Evolutionary conservation across 2,329 filamentous ascomycete species (phyloP), one percentile per base, ranked within the genome.

Genomic region (Aspergillus persii): DNA sequence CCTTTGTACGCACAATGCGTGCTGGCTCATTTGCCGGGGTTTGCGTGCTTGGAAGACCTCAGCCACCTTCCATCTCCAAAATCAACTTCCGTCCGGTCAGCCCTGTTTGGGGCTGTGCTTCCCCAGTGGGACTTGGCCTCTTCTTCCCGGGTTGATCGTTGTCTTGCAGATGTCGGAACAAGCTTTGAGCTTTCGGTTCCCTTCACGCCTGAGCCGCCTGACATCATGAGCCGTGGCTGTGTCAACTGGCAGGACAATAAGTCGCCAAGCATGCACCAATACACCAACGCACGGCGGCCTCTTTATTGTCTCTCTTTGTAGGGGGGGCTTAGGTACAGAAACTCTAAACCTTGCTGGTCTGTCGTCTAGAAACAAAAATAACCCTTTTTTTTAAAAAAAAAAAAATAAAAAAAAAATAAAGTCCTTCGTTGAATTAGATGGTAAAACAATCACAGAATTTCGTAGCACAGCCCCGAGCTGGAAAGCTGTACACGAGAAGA

Each of bases 101-200:
- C 50, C 55, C 54, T 50, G 50, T 44, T 31, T 36, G 58, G 27
- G 58, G 58, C 58, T 54, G 58, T 60, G 58, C 54, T 52, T 12
- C 26, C 29, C 27, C 8, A 18, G 53, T 29, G 9, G n/a, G 47
- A 30, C 7, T 18, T 11, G 18, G 18, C 4, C 18, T 26, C 18
- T 26, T 27, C 44, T 27, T 47, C 18, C 44, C 26, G 18, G 18
- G 44, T 33, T 23, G 31, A 50, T 27, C 47, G 46, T 9, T 39
- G 53, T 8, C 29, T n/a, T 27, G 47, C 9, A 54, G 54, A 50
- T 47, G 54, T 56, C 33, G 33, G 47, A 56, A 50, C 47, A 56
- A 56, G 54, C 54, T 50, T 56, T 50, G 15, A 44, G 15, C 30
- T n/a, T 55, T 23, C 30, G 33, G 26, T 12, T 48, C 46, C 18